phyloP scores from a whole-genome alignment of 129 eudicot species.

The Scalesia atractyloides region DNA sequence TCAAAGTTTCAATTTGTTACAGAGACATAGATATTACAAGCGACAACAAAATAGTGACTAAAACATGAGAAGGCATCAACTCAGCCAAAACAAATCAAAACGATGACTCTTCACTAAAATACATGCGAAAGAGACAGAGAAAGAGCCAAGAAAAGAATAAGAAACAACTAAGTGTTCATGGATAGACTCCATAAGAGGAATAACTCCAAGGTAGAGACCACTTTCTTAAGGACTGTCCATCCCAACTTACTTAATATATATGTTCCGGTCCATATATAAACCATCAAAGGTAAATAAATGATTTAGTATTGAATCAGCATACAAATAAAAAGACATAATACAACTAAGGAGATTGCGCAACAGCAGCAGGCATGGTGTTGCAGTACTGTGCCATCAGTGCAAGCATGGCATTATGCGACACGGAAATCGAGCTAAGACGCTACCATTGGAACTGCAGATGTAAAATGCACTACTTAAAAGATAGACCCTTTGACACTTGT shows the following conservation, averaged over 20 bases:
- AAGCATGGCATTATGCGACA: slow-evolving; percentile 14
- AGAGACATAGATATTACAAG: not conserved
- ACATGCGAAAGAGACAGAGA: slow-evolving; percentile 21
- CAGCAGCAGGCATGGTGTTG: slow-evolving; percentile 21
- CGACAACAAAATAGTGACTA: not conserved
- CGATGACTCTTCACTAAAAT: slow-evolving; percentile 19
- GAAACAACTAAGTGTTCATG: not conserved
- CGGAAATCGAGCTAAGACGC: slow-evolving; percentile 32
- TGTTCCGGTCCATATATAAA: not conserved
- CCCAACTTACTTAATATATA: not conserved
- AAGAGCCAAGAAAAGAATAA: slow-evolving; percentile 3
- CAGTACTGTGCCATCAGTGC: slow-evolving; percentile 19
- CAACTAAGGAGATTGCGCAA: slow-evolving; percentile 1
- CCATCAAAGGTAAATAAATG: too few relatives aligned
- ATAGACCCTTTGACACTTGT: not conserved
- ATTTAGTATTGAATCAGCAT: too few relatives aligned
- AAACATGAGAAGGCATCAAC: not conserved
- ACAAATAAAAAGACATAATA: not conserved
- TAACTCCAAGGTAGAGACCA: slow-evolving; percentile 2
- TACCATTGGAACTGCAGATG: slow-evolving; percentile 48
- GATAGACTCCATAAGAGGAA: slow-evolving; percentile 1
- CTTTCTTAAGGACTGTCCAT: not conserved
- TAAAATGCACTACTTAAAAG: slow-evolving; percentile 31
- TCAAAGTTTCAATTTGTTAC: not conserved
- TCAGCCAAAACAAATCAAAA: slow-evolving; percentile 6